A percentile compares a stretch with the other conserved stretches of the same genome.
These are phyloP conservation scores for Microsporum ferrugineum DNA, from an alignment of 2,329 filamentous ascomycete species.

Conservation along the genomic window DNA sequence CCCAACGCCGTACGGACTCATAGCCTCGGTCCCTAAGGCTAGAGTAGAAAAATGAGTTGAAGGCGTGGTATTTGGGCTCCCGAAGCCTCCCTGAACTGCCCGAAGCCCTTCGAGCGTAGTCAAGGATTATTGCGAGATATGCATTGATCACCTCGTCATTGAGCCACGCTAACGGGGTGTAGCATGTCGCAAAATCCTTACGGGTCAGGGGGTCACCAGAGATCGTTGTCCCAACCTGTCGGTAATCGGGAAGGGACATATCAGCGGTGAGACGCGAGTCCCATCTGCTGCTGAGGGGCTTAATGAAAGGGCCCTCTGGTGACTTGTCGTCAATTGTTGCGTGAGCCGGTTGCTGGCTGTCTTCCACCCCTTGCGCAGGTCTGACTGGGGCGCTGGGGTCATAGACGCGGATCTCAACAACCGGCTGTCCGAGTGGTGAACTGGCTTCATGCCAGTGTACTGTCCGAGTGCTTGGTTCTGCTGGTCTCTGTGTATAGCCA, in stretches of 20 bases:
- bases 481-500: slow-evolving; percentile 2
- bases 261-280: slow-evolving; percentile 23
- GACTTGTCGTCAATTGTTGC: slow-evolving; percentile 7
- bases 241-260: slow-evolving; percentile 18
- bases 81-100: slow-evolving; percentile 25
- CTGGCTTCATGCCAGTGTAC: slow-evolving; percentile 8
- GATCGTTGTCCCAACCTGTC: slow-evolving; percentile 23
- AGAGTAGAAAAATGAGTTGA: slow-evolving; percentile 36
- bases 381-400: slow-evolving; percentile 10
- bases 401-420: slow-evolving; percentile 11
- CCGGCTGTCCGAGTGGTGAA: slow-evolving; percentile 12
- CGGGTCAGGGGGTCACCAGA: slow-evolving; percentile 28
- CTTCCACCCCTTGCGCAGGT: not conserved
- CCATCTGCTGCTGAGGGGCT: slow-evolving; percentile 29
- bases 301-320: slow-evolving; percentile 24
- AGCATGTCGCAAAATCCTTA: slow-evolving; percentile 29
- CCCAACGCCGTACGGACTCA: slow-evolving; percentile 33
- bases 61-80: slow-evolving; percentile 32
- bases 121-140: slow-evolving; percentile 33
- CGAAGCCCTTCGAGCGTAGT: slow-evolving; percentile 26
- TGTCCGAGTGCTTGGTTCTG: not conserved
- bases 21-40: slow-evolving; percentile 34
- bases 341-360: slow-evolving; percentile 5
- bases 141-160: slow-evolving; percentile 39
- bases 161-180: slow-evolving; percentile 29